phyloP scores from a whole-genome alignment of 345 rosid species.

The Heritiera littoralis region DNA sequence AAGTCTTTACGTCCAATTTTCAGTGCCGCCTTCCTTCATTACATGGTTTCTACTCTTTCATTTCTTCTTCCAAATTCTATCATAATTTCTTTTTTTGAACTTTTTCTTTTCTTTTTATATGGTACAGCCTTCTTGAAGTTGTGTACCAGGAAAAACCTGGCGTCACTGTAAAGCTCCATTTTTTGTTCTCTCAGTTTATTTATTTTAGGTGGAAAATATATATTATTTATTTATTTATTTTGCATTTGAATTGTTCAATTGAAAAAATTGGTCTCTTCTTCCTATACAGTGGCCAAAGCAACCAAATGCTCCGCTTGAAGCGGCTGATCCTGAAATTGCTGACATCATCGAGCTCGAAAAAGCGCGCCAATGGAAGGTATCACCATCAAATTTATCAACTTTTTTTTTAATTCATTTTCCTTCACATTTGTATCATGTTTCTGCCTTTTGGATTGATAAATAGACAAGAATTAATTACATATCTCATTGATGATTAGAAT shows the following conservation, averaged over 20 bases:
- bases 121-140: conserved; percentile 83
- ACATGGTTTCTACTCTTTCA: conserved; percentile 42
- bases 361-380: conserved; percentile 99
- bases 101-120: not conserved
- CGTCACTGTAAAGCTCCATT: conserved; percentile 54
- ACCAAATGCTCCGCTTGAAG: conserved; percentile 83
- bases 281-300: conserved; percentile 88
- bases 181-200: not conserved
- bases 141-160: conserved; percentile 72
- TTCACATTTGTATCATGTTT: not conserved
- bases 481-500: not conserved
- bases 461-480: not conserved
- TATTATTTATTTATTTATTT: no score
- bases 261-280: not conserved
- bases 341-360: conserved; percentile 96
- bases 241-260: not conserved
- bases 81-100: conserved; percentile 4
- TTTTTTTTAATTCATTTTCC: not conserved
- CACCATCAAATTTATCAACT: not conserved
- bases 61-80: not conserved
- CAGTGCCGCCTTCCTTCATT: conserved; percentile 55
- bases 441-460: not conserved
- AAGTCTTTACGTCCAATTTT: conserved; percentile 80
- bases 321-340: conserved; percentile 88
- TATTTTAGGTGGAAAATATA: not conserved